These are phyloP conservation scores for Cyberlindnera japonica DNA, from an alignment of 805 yeast species.

Conservation along the genomic window DNA sequence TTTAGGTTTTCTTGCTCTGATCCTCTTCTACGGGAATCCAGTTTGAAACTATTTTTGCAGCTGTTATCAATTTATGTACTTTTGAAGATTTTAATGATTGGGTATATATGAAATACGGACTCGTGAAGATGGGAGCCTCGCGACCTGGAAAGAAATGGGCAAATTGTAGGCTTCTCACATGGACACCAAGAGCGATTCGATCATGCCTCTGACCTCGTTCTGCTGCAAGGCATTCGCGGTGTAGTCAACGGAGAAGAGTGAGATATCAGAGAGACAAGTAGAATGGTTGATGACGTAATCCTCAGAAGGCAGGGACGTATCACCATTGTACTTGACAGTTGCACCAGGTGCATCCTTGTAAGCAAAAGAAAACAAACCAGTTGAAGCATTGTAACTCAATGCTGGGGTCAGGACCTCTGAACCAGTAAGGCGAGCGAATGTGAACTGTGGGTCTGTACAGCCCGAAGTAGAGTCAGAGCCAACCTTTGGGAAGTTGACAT, in stretches of 20 bases:
- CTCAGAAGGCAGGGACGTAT: conserved; percentile 43
- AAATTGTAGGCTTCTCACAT: neutral
- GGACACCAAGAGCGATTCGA: neutral
- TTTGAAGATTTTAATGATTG: too few species aligned
- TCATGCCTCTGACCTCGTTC: conserved; percentile 16
- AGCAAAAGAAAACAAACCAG: conserved; percentile 28
- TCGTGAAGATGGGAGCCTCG: too few species aligned
- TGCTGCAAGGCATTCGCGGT: conserved; percentile 22
- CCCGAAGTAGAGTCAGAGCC: conserved; percentile 34
- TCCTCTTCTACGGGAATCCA: too few species aligned
- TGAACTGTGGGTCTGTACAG: conserved; percentile 42
- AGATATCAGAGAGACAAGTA: conserved; percentile 41
- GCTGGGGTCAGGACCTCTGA: conserved; percentile 11
- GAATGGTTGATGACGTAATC: conserved; percentile 26
- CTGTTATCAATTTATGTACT: too few species aligned
- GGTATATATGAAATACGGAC: too few species aligned
- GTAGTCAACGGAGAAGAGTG: conserved; percentile 46
- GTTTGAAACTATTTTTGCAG: too few species aligned
- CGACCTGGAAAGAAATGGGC: neutral
- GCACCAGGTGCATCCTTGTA: conserved; percentile 25
- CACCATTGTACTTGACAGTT: conserved; percentile 38
- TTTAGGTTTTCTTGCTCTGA: too few species aligned
- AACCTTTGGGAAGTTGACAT: conserved; percentile 47
- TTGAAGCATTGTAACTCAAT: conserved; percentile 35
- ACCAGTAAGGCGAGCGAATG: conserved; percentile 46